phyloP scores from a whole-genome alignment of 495 filamentous ascomycete species.

The Trichoderma orchidacearum region DNA sequence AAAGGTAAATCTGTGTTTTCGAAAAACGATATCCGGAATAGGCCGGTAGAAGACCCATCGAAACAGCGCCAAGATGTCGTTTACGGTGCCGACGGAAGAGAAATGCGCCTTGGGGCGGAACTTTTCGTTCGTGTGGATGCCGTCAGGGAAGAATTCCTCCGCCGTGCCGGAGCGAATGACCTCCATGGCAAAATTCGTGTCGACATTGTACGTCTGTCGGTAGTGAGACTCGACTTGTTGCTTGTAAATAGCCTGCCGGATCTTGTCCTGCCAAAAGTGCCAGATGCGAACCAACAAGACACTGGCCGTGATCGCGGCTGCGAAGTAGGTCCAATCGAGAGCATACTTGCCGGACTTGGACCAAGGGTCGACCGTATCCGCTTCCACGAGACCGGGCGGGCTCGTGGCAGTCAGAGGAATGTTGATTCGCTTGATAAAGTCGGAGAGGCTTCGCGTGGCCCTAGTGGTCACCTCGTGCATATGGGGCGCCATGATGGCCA shows the following conservation, averaged over 20 bases:
- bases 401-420: slow-evolving; percentile 58
- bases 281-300: slow-evolving; percentile 56
- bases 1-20: slow-evolving; percentile 53
- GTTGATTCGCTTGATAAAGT: slow-evolving; percentile 57
- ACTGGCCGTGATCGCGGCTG: slow-evolving; percentile 51
- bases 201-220: slow-evolving; percentile 34
- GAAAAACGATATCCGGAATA: slow-evolving; percentile 50
- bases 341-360: slow-evolving; percentile 70
- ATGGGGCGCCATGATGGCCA: slow-evolving; percentile 15
- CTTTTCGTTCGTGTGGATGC: slow-evolving; percentile 28
- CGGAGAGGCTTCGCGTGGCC: slow-evolving; percentile 14
- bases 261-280: slow-evolving; percentile 79
- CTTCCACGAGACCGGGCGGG: slow-evolving; percentile 56
- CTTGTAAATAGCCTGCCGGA: slow-evolving; percentile 69
- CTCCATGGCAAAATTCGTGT: slow-evolving; percentile 52
- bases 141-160: slow-evolving; percentile 60
- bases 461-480: slow-evolving; percentile 9
- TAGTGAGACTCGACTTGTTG: slow-evolving; percentile 50
- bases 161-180: slow-evolving; percentile 53
- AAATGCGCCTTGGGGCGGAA: slow-evolving; percentile 52
- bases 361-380: slow-evolving; percentile 69
- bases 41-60: slow-evolving; percentile 80
- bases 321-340: slow-evolving; percentile 79
- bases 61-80: slow-evolving; percentile 62
- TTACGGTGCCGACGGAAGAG: slow-evolving; percentile 54